Evolutionary conservation across 257 asterid genomes (phyloP).

Genomic region (Solanum arcanum): DNA sequence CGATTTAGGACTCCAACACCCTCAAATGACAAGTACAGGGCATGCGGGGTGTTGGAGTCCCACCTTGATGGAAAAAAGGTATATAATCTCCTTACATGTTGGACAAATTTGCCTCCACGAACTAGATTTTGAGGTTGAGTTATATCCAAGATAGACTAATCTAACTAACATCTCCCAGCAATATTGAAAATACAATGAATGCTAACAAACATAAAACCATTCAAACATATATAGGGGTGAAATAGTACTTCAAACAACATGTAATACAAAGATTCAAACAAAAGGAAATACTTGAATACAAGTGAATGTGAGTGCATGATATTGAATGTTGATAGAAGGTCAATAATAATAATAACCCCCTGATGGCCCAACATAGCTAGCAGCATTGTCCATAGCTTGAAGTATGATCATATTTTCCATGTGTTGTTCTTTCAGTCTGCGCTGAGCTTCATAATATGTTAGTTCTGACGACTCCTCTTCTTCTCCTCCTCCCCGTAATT

Average conservation of each 20-base stretch:
- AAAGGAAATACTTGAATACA: background rate
- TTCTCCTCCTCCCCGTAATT: background rate
- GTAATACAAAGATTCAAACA: background rate
- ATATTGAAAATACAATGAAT: background rate
- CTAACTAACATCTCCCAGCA: background rate
- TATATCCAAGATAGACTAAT: background rate
- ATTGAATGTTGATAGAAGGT: background rate
- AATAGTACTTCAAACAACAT: background rate
- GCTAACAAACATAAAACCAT: background rate
- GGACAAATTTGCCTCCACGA: too few relatives aligned
- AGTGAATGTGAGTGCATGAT: background rate
- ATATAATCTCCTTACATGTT: background rate
- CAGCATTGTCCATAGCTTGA: slow-evolving; percentile 12
- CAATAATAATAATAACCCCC: background rate
- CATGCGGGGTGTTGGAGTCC: background rate
- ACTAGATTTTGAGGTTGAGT: background rate
- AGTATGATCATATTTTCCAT: slow-evolving; percentile 1
- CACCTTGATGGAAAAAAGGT: background rate
- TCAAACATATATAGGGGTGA: background rate
- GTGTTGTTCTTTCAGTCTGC: background rate
- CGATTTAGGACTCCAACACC: background rate
- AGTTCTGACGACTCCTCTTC: background rate
- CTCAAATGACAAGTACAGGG: background rate
- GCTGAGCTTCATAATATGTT: background rate
- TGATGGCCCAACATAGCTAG: slow-evolving; percentile 12